Evolutionary conservation across 2,329 filamentous ascomycete species (phyloP).

Genomic region (Fusarium transvaalense): DNA sequence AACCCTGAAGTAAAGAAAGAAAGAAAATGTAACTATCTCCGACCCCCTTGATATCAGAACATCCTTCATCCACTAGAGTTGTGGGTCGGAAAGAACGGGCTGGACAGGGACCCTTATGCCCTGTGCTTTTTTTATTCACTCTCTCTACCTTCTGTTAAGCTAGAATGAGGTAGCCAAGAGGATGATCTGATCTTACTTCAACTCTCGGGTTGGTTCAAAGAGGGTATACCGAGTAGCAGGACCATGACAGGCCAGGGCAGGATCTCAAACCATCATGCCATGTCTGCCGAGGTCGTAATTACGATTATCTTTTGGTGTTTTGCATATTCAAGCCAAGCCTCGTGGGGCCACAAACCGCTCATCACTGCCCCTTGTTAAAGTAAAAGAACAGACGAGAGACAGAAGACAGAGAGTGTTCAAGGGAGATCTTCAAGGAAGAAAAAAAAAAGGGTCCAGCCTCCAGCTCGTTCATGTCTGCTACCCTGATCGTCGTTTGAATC

Average conservation of each 20-base stretch:
- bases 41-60: slow-evolving; percentile 33
- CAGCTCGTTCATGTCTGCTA: slow-evolving; percentile 24
- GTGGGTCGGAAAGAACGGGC: slow-evolving; percentile 9
- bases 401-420: background rate
- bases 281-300: slow-evolving; percentile 5
- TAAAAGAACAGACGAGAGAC: background rate
- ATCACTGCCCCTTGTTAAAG: background rate
- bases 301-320: slow-evolving; percentile 24
- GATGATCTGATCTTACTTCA: slow-evolving; percentile 35
- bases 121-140: slow-evolving; percentile 5
- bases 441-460: slow-evolving; percentile 22
- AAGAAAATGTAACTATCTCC: slow-evolving; percentile 33
- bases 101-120: background rate
- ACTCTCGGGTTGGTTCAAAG: background rate
- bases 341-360: slow-evolving; percentile 5
- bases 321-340: slow-evolving; percentile 25
- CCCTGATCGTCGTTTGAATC: slow-evolving; percentile 34
- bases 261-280: slow-evolving; percentile 14
- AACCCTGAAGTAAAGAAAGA: background rate
- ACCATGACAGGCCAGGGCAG: background rate
- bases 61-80: slow-evolving; percentile 4
- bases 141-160: background rate
- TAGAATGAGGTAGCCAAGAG: background rate
- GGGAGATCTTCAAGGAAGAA: slow-evolving; percentile 18
- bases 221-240: slow-evolving; percentile 25